Conservation (phyloP, 345 rosid genomes). For the Ceriops decandra region DNA sequence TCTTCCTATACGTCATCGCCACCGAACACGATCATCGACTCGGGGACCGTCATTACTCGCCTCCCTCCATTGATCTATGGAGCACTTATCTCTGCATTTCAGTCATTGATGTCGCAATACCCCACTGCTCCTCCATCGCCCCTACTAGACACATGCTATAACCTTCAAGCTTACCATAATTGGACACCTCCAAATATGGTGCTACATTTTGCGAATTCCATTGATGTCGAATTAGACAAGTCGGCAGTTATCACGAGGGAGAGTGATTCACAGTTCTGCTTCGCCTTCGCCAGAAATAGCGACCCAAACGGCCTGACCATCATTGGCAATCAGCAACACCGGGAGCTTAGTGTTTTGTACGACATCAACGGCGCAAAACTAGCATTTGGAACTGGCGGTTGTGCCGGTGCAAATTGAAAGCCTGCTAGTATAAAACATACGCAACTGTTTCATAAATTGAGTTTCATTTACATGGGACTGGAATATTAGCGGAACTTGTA, state of each 20-base stretch:
- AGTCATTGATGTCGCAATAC: conserved; percentile 10
- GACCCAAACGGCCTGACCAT: neutral
- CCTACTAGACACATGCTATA: conserved; percentile 22
- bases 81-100: conserved; percentile 11
- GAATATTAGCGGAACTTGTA: no score
- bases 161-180: neutral
- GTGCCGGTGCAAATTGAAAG: no score
- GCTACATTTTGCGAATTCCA: conserved; percentile 8
- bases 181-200: conserved; percentile 8
- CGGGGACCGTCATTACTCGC: conserved; percentile 27
- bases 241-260: neutral
- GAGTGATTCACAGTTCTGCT: conserved; percentile 3
- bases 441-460: no score
- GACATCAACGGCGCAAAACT: neutral
- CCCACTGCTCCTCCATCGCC: neutral
- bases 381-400: neutral
- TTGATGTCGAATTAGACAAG: conserved; percentile 16
- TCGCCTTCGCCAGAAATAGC: neutral
- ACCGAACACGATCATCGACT: conserved; percentile 5
- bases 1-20: no score
- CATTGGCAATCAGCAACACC: conserved; percentile 11
- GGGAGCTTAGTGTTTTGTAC: conserved; percentile 1
- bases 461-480: no score
- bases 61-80: conserved; percentile 12
- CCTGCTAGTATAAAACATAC: no score